These are phyloP conservation scores for Gloeostereum incarnatum DNA, from an alignment of 768 basidiomycete species.

Conservation along the genomic window DNA sequence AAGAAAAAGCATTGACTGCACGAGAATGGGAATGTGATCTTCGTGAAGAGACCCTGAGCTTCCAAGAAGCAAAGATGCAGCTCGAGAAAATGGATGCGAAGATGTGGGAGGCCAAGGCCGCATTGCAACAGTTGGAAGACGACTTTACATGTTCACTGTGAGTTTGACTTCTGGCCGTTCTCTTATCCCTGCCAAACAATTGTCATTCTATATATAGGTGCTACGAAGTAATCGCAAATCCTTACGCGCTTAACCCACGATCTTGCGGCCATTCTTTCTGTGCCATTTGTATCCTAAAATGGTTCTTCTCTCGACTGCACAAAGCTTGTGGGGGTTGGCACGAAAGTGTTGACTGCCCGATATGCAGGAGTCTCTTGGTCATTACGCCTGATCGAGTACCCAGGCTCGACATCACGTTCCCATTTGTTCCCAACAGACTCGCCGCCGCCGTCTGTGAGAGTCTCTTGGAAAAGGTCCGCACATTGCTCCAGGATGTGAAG, in stretches of 20 bases:
- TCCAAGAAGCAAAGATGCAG: no score
- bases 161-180: slow-evolving; percentile 14
- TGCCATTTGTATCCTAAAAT: slow-evolving; percentile 54
- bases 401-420: slow-evolving; percentile 41
- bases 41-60: no score
- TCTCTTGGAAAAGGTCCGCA: slow-evolving; percentile 41
- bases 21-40: no score
- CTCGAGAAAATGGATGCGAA: slow-evolving; percentile 10
- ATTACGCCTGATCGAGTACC: slow-evolving; percentile 44
- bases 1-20: no score
- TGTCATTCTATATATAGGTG: slow-evolving; percentile 31
- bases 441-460: slow-evolving; percentile 41
- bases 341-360: slow-evolving; percentile 55
- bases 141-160: slow-evolving; percentile 60
- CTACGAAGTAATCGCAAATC: slow-evolving; percentile 55
- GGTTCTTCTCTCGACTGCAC: slow-evolving; percentile 63
- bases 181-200: slow-evolving; percentile 4
- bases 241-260: slow-evolving; percentile 43
- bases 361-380: slow-evolving; percentile 48
- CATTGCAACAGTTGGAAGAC: slow-evolving; percentile 48
- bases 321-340: slow-evolving; percentile 59
- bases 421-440: slow-evolving; percentile 55
- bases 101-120: slow-evolving; percentile 28
- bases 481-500: no score
- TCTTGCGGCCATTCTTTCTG: slow-evolving; percentile 65